Base-by-base conservation (phyloP, 129 eudicot species). In the Helichrysum umbraculigerum region DNA sequence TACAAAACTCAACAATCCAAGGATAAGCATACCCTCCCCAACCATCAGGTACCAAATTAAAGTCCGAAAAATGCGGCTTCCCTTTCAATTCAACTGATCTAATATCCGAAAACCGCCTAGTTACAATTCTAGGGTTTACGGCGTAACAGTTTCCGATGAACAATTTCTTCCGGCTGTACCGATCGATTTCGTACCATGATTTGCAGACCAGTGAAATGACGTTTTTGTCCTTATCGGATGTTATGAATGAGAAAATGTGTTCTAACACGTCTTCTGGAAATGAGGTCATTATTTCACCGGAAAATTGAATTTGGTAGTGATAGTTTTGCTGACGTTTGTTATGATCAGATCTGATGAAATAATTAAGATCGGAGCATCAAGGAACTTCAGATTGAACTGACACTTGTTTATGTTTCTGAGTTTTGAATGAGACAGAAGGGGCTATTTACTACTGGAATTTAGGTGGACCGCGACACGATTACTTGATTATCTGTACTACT, bases 51-150 rank as follows among this genome's bases (percentile, higher is more conserved):
- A 91, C 95, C 66, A 91, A 83, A 83, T 85, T 83, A 71, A 82
- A 91, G 54, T 91, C 97, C 22, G 97, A 95, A 47, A 91, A 91
- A 85, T 91, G 97, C 35, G 97, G 97, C 79, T 91, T 91, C 32
- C 97, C 97, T 60, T 91, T 91, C 12, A 91, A 34, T 80, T 84
- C 88, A 75, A 91, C 74, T 21, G 87, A 79, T 73, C 92, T 78
- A 12, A 88, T 73, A 65, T 91, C 92, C 64, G 88, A 86, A 54
- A 91, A 91, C 79, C 97, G 65, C 71, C 85, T 67, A 74, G 72
- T 86, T 90, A 87, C 65, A 59, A 85, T 77, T 76, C 39, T 60
- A 8, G 97, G 95, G 61, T 81, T 85, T 68, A 81, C 86, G 0
- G 97, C 88, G 41, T 91, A 91, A 77, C 97, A 91, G 79, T 91